phyloP scores from a whole-genome alignment of 2,329 filamentous ascomycete genomes.

The Fusarium sp. region DNA sequence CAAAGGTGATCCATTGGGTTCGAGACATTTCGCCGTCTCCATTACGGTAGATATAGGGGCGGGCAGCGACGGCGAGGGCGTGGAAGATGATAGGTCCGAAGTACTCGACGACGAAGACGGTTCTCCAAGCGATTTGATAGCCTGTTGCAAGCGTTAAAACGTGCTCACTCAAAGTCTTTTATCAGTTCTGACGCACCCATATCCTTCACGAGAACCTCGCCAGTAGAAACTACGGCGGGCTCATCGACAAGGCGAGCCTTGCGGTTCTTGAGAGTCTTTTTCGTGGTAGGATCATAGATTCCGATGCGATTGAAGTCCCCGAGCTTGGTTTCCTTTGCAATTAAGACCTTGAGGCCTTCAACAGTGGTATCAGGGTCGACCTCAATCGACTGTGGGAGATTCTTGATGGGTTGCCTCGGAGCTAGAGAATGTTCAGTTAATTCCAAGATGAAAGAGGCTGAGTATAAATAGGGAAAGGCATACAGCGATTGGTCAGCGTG shows the following conservation, averaged over 20 bases:
- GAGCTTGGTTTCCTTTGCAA: constrained; percentile 64
- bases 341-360: constrained; percentile 68
- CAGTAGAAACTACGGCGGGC: constrained; percentile 59
- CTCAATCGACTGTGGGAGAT: constrained; percentile 64
- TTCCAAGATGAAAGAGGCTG: neutral
- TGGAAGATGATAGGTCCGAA: constrained; percentile 91
- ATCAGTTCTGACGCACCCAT: constrained; percentile 71
- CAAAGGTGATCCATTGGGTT: constrained; percentile 79
- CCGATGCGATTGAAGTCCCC: constrained; percentile 72
- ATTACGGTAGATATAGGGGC: constrained; percentile 69
- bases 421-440: constrained; percentile 47
- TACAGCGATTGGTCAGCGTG: constrained; percentile 58
- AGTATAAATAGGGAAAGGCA: neutral
- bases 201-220: constrained; percentile 88
- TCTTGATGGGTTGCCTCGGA: constrained; percentile 64
- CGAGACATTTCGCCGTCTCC: constrained; percentile 64
- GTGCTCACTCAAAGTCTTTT: neutral
- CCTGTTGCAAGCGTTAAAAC: constrained; percentile 62
- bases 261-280: constrained; percentile 73
- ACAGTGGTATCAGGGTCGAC: constrained; percentile 64
- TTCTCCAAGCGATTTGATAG: constrained; percentile 89
- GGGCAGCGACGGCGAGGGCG: constrained; percentile 76
- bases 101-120: constrained; percentile 96
- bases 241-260: constrained; percentile 64
- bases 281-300: constrained; percentile 69